Evolutionary conservation across 2,329 filamentous ascomycete genomes (phyloP), one percentile per base, ranked within the genome.

Genomic region (Rhynchosporium agropyri): DNA sequence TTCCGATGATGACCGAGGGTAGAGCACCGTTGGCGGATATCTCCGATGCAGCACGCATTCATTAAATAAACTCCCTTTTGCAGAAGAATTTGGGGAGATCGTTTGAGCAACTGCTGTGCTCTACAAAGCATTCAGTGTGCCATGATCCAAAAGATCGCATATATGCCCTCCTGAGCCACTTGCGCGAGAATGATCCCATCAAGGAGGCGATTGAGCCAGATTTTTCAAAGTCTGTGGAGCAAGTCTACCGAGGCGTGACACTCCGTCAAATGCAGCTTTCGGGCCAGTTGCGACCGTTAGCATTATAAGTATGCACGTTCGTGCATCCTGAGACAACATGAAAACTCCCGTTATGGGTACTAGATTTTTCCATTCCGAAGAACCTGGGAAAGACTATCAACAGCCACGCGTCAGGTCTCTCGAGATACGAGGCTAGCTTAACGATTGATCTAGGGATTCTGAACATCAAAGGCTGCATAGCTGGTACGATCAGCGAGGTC

Each of bases 91-190:
- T n/a, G 20, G 42, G 42, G 20, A 43, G 42, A n/a, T 13, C 42
- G 15, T n/a, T 43, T 8, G 42, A 43, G 12, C 42, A n/a, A 43
- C 29, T 20, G 2, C 5, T 54, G 29, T 29, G 13, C 28, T 20
- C 36, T 4, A 36, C 50, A 5, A 54, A 20, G 26, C n/a, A 54
- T 13, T n/a, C 31, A 13, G 15, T 36, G 29, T 54, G 50, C 15
- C 20, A 9, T 20, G 50, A 54, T 54, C 50, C 50, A 36, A 29
- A 31, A 31, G 50, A 54, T 54, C 50, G 50, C 5, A 38, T 54
- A 10, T 54, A 54, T 20, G 50, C 50, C 29, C 12, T 54, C 12
- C 50, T 54, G 1, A 54, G 31, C 15, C 13, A 40, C 9, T 38
- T 54, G n/a, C n/a, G 38, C n/a, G 29, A 15, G 29, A 6, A 20